Evolutionary conservation across 345 rosid species (phyloP).

Genomic region (Eucalyptus brandiana): DNA sequence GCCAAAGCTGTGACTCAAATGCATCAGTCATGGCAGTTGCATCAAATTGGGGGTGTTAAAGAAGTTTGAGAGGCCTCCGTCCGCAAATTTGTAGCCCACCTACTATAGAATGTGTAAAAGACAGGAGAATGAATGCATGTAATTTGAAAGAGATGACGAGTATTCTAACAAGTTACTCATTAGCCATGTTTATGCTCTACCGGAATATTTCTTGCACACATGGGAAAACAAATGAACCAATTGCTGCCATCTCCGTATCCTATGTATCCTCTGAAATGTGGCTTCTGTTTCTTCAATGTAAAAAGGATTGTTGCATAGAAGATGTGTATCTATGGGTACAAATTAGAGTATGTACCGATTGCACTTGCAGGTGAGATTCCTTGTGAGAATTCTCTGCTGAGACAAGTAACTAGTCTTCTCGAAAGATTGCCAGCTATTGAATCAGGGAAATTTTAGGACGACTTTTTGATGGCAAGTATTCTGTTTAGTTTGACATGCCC

Average conservation of each 20-base stretch:
- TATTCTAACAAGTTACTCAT: neutral
- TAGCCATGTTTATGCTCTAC: neutral
- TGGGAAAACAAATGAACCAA: neutral
- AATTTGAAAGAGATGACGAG: neutral
- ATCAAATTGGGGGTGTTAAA: neutral
- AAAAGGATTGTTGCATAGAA: neutral
- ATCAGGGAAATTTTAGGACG: no score
- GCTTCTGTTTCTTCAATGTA: neutral
- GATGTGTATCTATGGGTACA: neutral
- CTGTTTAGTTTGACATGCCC: no score
- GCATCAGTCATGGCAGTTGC: no score
- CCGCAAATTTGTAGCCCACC: neutral
- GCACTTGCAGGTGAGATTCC: constrained; percentile 71
- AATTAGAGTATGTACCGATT: neutral
- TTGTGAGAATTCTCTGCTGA: constrained; percentile 71
- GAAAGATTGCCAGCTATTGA: no score
- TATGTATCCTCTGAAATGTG: neutral
- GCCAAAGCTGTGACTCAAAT: no score
- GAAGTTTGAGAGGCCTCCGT: neutral
- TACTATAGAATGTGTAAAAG: neutral
- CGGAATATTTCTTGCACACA: neutral
- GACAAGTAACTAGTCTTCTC: constrained; percentile 5
- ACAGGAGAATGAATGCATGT: neutral
- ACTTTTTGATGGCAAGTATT: no score
- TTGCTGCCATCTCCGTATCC: neutral